Percentiles rank a stretch among this genome's conserved stretches.
phyloP scores from a whole-genome alignment of 352 stramenopile genomes.

The Thraustochytrium striatum region DNA sequence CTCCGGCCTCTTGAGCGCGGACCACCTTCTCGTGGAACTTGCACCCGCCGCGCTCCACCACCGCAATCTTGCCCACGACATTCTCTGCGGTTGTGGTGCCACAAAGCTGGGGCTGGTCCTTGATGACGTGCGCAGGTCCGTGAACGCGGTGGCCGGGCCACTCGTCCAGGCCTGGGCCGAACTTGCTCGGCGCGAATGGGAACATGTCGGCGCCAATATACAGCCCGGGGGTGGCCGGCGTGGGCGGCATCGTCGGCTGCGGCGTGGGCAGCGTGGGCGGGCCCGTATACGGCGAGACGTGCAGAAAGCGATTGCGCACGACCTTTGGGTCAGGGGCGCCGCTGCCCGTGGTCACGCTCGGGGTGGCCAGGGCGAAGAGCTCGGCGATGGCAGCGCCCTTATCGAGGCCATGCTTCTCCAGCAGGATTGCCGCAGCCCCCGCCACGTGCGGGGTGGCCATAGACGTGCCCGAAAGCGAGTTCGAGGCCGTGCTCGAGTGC shows the following conservation, averaged over 20 bases:
- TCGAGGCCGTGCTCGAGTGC: background rate
- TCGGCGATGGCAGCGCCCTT: background rate
- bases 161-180: background rate
- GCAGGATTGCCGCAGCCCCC: background rate
- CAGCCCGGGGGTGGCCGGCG: background rate
- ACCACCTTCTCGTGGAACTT: background rate
- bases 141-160: background rate
- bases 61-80: background rate
- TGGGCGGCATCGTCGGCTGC: background rate
- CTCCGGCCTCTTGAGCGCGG: background rate
- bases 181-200: background rate
- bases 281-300: background rate
- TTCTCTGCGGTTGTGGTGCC: background rate
- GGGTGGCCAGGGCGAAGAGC: background rate
- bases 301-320: too few relatives aligned
- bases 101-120: background rate
- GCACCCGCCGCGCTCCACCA: background rate
- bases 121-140: too few relatives aligned
- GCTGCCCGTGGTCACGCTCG: background rate
- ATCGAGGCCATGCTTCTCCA: background rate
- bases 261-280: background rate
- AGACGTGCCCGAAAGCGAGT: conserved; percentile 27
- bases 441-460: conserved; percentile 50
- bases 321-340: too few relatives aligned
- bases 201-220: background rate